Base-by-base conservation (phyloP, 2,329 filamentous ascomycete genomes). In the Aspergillus tanneri region DNA sequence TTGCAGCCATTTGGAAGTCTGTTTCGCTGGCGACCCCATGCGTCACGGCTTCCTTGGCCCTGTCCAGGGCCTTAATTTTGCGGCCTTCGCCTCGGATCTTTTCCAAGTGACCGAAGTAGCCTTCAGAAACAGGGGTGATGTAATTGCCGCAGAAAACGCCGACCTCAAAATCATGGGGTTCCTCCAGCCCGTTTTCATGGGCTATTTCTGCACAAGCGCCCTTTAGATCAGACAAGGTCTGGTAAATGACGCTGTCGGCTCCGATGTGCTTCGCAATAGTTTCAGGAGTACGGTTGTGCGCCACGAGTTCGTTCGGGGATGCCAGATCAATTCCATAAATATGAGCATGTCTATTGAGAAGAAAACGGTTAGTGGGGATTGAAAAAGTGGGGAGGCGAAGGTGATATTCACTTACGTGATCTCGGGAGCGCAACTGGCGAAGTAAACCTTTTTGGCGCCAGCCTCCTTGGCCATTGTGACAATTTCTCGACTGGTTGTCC, bases 141-240 rank as follows among this genome's bases (percentile, higher is more conserved):
- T 96, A 96, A 55, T 84, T 83, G 37, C 92, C 92, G 63, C 85
- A 90, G 74, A 97, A 96, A 7, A 96, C 91, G 45, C 92, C 91
- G 2, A 95, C 84, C 66, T 97, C 92, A 57, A 96, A 96, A 46
- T 85, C 76, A 54, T 80, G 59, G 4, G 72, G 72, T 76, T 59
- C 81, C 66, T 25, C 75, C 72, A 52, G 80, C 71, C 46, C 79
- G 73, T 42, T 83, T 79, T 52, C 69, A 25, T 60, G 59, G 4
- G 83, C 84, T 3, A 88, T 80, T 57, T 90, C 84, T 2, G 84
- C 79, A 63, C 91, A 96, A 0, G 90, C 84, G 23, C 79, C 82
- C 63, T 87, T 85, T n/a, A 97, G 77, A 61, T 95, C 91, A 1
- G 84, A 79, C 1, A 97, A 79, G 12, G 79, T 82, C 63, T 90